Evolutionary conservation across 176 grass and related monocot genomes (phyloP).

Genomic region (Puya raimondii): DNA sequence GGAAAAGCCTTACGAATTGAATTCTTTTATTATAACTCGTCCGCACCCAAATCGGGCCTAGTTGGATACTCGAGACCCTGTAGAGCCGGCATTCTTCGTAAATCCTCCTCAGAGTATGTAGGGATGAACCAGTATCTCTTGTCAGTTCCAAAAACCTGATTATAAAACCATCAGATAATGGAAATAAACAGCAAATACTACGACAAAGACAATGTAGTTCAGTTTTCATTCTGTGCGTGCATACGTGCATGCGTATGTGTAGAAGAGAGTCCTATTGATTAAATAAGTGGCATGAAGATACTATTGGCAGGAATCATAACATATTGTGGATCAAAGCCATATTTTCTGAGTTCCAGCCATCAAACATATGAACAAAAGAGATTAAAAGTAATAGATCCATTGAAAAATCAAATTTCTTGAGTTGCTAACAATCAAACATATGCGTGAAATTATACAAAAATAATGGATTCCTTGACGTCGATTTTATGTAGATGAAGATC

Average conservation of each 20-base stretch:
- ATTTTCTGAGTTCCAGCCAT: too few relatives aligned
- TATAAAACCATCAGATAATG: slow-evolving; percentile 16
- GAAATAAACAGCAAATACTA: slow-evolving; percentile 9
- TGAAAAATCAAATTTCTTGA: too few relatives aligned
- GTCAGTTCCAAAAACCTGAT: slow-evolving; percentile 73
- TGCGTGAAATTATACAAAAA: too few relatives aligned
- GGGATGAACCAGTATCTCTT: slow-evolving; percentile 89
- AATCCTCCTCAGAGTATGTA: slow-evolving; percentile 78
- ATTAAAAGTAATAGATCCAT: too few relatives aligned
- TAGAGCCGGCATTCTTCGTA: slow-evolving; percentile 71
- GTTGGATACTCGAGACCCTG: slow-evolving; percentile 84
- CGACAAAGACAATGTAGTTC: not conserved
- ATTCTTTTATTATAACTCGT: slow-evolving; percentile 44
- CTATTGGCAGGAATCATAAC: not conserved
- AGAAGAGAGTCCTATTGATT: not conserved
- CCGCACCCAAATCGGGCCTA: slow-evolving; percentile 42
- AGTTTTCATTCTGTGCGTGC: too few relatives aligned
- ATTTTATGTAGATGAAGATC: not conserved
- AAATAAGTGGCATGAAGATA: not conserved
- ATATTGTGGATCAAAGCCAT: not conserved
- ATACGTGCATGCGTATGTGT: not conserved
- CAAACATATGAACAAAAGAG: too few relatives aligned
- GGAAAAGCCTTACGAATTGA: not conserved
- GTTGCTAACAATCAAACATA: too few relatives aligned
- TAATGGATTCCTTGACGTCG: not conserved